Conservation (phyloP, 805 yeast genomes). For the Saturnispora silvae region DNA sequence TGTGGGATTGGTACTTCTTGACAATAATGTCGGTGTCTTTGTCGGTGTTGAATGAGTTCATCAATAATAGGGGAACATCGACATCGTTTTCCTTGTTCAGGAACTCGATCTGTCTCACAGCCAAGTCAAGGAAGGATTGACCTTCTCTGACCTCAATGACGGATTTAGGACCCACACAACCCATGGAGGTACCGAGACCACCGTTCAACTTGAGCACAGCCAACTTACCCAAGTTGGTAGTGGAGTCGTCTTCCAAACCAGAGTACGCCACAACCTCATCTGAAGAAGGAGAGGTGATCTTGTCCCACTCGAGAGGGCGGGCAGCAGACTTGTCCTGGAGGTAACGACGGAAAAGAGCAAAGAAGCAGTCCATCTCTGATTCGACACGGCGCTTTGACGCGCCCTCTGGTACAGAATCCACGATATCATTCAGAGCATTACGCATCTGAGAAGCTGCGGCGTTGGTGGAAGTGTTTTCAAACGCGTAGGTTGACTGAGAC, state of each 20-base stretch:
- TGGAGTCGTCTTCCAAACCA: constrained; percentile 32
- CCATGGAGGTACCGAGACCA: constrained; percentile 99
- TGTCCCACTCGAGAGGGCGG: constrained; percentile 83
- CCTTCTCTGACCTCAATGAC: constrained; percentile 98
- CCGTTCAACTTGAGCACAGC: constrained; percentile 96
- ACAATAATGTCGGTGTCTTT: constrained; percentile 90
- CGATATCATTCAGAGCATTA: constrained; percentile 80
- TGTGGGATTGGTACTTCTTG: constrained; percentile 93
- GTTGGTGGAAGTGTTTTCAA: constrained; percentile 88
- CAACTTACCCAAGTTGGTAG: constrained; percentile 54
- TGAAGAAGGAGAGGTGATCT: constrained; percentile 80
- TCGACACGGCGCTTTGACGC: constrained; percentile 54
- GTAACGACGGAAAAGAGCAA: constrained; percentile 87
- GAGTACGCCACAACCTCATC: constrained; percentile 82
- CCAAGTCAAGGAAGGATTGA: constrained; percentile 87
- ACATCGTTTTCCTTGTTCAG: constrained; percentile 82
- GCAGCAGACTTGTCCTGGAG: constrained; percentile 82
- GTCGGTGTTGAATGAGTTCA: constrained; percentile 98
- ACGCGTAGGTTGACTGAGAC: constrained; percentile 74
- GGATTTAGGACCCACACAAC: constrained; percentile 97
- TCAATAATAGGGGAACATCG: constrained; percentile 90
- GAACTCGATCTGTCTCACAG: constrained; percentile 95
- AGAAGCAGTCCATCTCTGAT: constrained; percentile 88
- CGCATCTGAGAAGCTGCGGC: constrained; percentile 98
- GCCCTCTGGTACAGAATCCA: constrained; percentile 62